Conservation (phyloP, 2,329 filamentous ascomycete genomes). For the Nigrospora oryzae region DNA sequence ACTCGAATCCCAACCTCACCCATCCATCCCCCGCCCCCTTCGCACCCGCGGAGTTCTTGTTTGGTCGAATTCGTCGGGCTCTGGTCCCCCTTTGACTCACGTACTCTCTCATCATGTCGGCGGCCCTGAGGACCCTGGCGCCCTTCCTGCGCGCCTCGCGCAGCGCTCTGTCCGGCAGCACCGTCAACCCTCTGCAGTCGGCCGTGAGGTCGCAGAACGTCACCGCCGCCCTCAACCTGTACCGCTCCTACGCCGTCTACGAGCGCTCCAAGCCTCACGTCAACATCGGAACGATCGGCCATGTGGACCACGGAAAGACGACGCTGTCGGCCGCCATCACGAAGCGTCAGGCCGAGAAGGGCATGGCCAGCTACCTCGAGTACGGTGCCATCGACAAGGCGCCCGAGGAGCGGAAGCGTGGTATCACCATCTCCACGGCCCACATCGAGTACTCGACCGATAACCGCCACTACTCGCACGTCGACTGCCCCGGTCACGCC, state of each 20-base stretch:
- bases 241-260: slow-evolving; percentile 61
- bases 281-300: slow-evolving; percentile 99
- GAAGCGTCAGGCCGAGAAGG: slow-evolving; percentile 94
- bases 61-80: too few relatives aligned
- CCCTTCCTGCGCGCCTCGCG: slow-evolving; percentile 79
- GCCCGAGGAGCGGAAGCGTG: slow-evolving; percentile 98
- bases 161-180: slow-evolving; percentile 59
- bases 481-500: slow-evolving; percentile 99
- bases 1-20: too few relatives aligned
- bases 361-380: slow-evolving; percentile 87
- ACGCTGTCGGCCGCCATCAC: slow-evolving; percentile 98
- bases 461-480: slow-evolving; percentile 93
- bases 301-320: slow-evolving; percentile 99
- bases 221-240: slow-evolving; percentile 56
- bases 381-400: slow-evolving; percentile 99
- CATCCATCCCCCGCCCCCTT: too few relatives aligned
- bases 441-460: slow-evolving; percentile 99
- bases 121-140: slow-evolving; percentile 67
- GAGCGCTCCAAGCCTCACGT: slow-evolving; percentile 95
- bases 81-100: not conserved
- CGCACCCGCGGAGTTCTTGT: too few relatives aligned
- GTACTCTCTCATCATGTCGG: slow-evolving; percentile 57
- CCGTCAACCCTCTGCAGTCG: slow-evolving; percentile 69
- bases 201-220: slow-evolving; percentile 55
- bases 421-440: slow-evolving; percentile 97